Evolutionary conservation across 2,329 filamentous ascomycete species (phyloP).

Genomic region (Penicillium sp.): DNA sequence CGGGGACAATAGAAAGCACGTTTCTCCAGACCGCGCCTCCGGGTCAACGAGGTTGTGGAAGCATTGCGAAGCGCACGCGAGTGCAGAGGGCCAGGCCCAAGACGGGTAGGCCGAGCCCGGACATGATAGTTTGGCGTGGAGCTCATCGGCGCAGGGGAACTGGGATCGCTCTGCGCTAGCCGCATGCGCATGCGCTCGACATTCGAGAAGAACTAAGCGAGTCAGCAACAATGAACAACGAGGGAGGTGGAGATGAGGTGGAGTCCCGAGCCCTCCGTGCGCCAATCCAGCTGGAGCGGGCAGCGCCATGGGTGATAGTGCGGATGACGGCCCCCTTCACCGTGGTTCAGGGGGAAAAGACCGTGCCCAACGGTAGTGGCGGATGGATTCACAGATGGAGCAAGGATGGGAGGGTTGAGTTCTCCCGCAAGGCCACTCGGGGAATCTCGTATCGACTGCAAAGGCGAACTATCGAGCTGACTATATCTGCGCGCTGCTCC

Average conservation of each 20-base stretch:
- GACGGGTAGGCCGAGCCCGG: conserved; percentile 16
- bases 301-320: conserved; percentile 17
- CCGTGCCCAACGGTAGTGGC: not conserved
- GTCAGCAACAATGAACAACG: conserved; percentile 19
- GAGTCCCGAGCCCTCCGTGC: conserved; percentile 6
- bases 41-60: conserved; percentile 8
- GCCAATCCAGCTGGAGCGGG: conserved; percentile 8
- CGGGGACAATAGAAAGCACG: conserved; percentile 14
- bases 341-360: conserved; percentile 13
- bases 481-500: conserved; percentile 8
- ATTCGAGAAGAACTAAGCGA: conserved; percentile 42
- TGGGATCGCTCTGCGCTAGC: conserved; percentile 33
- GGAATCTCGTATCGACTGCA: no score
- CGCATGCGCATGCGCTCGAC: conserved; percentile 39
- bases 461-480: conserved; percentile 7
- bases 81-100: conserved; percentile 18
- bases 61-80: conserved; percentile 16
- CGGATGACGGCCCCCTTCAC: conserved; percentile 11
- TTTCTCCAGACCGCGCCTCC: conserved; percentile 18
- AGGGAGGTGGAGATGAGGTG: conserved; percentile 13
- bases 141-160: conserved; percentile 13
- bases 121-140: conserved; percentile 21
- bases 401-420: not conserved
- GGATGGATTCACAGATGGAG: not conserved
- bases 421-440: no score